A percentile compares a stretch with the other conserved stretches of the same genome.
Conservation (phyloP, 2,329 filamentous ascomycete genomes). For the Talaromyces islandicus region DNA sequence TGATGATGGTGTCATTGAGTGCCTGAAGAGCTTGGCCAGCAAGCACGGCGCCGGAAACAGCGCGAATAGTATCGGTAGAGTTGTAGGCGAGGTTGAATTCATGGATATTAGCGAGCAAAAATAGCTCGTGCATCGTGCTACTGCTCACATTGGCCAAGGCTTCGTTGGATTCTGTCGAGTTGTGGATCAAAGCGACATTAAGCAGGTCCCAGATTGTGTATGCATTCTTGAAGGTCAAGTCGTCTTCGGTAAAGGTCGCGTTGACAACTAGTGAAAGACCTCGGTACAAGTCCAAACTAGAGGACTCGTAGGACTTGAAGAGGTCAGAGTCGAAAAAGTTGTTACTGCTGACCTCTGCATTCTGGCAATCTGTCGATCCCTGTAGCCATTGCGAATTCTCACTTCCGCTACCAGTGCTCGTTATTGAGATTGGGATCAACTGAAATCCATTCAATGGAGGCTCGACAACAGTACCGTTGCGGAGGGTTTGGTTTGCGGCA, state of each 20-base stretch:
- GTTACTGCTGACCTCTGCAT: slow-evolving; percentile 53
- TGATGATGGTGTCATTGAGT: slow-evolving; percentile 36
- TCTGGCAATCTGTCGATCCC: slow-evolving; percentile 49
- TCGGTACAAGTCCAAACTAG: slow-evolving; percentile 50
- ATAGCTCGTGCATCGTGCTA: slow-evolving; percentile 56
- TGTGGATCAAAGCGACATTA: slow-evolving; percentile 59
- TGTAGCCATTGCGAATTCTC: slow-evolving; percentile 56
- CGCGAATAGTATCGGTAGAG: slow-evolving; percentile 41
- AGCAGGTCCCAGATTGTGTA: slow-evolving; percentile 61
- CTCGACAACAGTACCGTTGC: slow-evolving; percentile 62
- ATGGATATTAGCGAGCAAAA: slow-evolving; percentile 69
- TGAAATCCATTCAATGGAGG: slow-evolving; percentile 76
- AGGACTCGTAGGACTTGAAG: slow-evolving; percentile 43
- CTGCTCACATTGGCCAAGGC: slow-evolving; percentile 55
- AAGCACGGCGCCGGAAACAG: slow-evolving; percentile 57
- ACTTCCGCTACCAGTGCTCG: slow-evolving; percentile 55
- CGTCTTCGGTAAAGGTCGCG: slow-evolving; percentile 40
- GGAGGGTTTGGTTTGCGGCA: slow-evolving; percentile 55
- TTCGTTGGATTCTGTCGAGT: slow-evolving; percentile 52
- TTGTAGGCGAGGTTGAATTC: slow-evolving; percentile 84
- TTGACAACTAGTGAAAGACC: slow-evolving; percentile 49
- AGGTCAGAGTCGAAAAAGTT: slow-evolving; percentile 49
- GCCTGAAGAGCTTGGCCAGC: slow-evolving; percentile 54
- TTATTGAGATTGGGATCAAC: slow-evolving; percentile 66
- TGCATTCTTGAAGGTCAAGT: slow-evolving; percentile 57